Evolutionary conservation across 1,284 basidiomycete genomes (phyloP), one percentile per base, ranked within the genome.

Genomic region (Peniophora sp.): DNA sequence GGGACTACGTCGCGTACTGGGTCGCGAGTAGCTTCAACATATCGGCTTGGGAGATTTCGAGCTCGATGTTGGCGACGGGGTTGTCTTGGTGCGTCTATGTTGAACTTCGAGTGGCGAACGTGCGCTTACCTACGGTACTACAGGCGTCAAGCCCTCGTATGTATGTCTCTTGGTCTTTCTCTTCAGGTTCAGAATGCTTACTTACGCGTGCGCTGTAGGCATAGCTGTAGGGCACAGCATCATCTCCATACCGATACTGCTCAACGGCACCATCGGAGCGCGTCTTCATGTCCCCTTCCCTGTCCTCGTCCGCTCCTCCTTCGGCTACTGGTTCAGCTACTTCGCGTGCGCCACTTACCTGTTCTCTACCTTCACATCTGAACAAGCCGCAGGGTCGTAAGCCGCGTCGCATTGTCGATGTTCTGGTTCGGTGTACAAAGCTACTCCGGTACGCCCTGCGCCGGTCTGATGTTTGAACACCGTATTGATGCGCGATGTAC

Each of bases 301-400:
- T 0, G 78, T 91, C 37, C 72, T 89, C 8, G 83, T 83, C 54
- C 75, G 88, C 3, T 84, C 85, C 0, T 85, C 83, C 0, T 91
- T 86, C 61, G 88, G 88, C 0, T 89, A 88, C 68, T 88, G 83
- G 75, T 76, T 90, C 58, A 83, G 81, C 62, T 84, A 85, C 60
- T 88, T 88, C 63, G 37, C 37, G 37, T 41, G 18, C 6, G 37
- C 15, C 18, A n/a, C n/a, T 41, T 15, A n/a, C 37, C 5, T n/a
- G n/a, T 5, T 41, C n/a, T 20, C 15, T 5, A 20, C 8, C 5
- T n/a, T 41, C 18, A n/a, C n/a, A 8, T 5, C 37, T 41, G n/a
- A 41, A 5, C 15, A 5, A 8, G 15, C 37, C 37, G 15, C 15
- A 81, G 78, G 55, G 84, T 92, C 49, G 64, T 92, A 53, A 86